phyloP scores from a whole-genome alignment of 176 grass and related monocot species.

The Cenchrus purpureus region DNA sequence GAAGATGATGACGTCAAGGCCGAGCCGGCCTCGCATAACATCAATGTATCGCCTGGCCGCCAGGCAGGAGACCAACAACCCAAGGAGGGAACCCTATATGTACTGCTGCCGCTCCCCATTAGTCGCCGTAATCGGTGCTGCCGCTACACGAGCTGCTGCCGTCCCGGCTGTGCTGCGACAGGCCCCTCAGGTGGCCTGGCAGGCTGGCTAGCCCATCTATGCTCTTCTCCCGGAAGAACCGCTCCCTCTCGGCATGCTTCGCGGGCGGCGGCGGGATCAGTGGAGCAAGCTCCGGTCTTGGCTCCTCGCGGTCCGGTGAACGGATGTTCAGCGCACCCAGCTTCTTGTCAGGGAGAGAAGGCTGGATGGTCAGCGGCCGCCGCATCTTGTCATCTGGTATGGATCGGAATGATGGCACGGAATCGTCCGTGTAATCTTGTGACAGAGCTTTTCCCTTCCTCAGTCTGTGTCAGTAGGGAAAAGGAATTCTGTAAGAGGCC shows the following conservation, averaged over 20 bases:
- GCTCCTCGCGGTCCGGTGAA: conserved; percentile 45
- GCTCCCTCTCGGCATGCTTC: conserved; percentile 79
- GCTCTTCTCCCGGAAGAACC: conserved; percentile 80
- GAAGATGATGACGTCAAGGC: conserved; percentile 17
- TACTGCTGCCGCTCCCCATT: conserved; percentile 27
- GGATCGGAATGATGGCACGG: conserved; percentile 48
- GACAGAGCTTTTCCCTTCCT: conserved; percentile 88
- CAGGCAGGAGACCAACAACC: neutral
- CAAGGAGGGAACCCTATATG: conserved; percentile 37
- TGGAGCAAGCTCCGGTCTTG: conserved; percentile 28
- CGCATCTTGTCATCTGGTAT: conserved; percentile 78
- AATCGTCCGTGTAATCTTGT: conserved; percentile 55
- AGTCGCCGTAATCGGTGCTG: conserved; percentile 89
- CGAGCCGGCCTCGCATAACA: conserved; percentile 25
- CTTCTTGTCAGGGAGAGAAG: conserved; percentile 48
- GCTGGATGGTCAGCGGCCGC: conserved; percentile 70
- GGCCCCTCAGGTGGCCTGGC: conserved; percentile 59
- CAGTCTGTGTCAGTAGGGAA: conserved; percentile 53
- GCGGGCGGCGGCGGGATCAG: conserved; percentile 69
- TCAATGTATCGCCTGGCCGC: conserved; percentile 29
- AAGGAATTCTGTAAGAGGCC: neutral
- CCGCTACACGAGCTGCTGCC: conserved; percentile 78
- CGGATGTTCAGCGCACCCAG: conserved; percentile 39
- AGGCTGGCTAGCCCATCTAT: conserved; percentile 48
- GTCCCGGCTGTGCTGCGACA: conserved; percentile 61